Base-by-base conservation (phyloP, 257 asterid genomes). In the Solanum etuberosum region DNA sequence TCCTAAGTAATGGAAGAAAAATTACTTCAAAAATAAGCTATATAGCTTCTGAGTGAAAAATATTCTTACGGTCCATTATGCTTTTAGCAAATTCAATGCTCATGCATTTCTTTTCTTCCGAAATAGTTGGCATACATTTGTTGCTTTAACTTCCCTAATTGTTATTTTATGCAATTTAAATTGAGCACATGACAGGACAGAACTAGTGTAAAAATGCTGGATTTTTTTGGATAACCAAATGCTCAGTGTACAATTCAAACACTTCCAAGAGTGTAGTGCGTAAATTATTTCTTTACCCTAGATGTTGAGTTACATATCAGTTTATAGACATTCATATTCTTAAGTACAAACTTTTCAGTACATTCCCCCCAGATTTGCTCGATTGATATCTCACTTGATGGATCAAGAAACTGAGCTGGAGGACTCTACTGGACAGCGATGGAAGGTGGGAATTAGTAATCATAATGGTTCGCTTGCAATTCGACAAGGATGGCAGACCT, bases 311-410 rank as follows among this genome's bases (percentile, higher is more conserved):
- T 15, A 27, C 16, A 4, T 43, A 43, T 78, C 65, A 14, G 25
- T 57, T 54, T 67, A 43, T 68, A 67, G 86, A 13, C n/a, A 78
- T 27, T 43, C 27, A 78, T 14, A 76, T 27, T 35, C 40, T 67
- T 84, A 25, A 83, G 46, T 67, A 32, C 43, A 63, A 88, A 16
- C 84, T 77, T 88, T 88, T 92, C 94, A 96, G 99, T 90, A 84
- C 90, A 80, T 95, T 89, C 98, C 99, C 86, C 94, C 93, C 46
- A 37, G 21, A 67, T 90, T 92, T 88, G 92, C 88, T 40, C 80
- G 84, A 48, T 70, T 13, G n/a, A 86, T 90, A 84, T 20, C 65
- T 51, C 82, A 87, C 89, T 89, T 91, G 90, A 88, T 51, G 25
- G 87, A 86, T 85, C 37, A 87, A 89, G 88, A 90, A 90, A 89